phyloP scores from a whole-genome alignment of 148 eudicot genomes.

The Dianthus caryophyllus region DNA sequence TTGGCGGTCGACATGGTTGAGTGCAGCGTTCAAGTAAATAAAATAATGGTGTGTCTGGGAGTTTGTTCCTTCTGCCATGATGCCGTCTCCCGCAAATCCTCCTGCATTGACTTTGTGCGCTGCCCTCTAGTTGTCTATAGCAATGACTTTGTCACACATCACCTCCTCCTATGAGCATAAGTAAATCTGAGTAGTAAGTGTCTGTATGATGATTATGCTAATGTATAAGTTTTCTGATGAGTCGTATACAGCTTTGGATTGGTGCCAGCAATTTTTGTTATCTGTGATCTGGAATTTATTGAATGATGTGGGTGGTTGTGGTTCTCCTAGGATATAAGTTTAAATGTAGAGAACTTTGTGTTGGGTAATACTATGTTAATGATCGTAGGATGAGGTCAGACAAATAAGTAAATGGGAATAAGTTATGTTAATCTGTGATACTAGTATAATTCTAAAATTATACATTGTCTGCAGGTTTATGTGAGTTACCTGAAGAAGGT shows the following conservation, averaged over 20 bases:
- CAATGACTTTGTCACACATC: too few species aligned
- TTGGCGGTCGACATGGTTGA: too few species aligned
- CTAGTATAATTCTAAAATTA: neutral
- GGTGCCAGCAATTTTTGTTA: neutral
- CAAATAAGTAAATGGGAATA: neutral
- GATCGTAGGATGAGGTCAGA: neutral
- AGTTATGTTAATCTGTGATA: too few species aligned
- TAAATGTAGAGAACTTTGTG: neutral
- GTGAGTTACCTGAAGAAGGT: constrained; percentile 85
- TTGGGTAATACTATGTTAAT: neutral
- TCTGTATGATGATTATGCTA: neutral
- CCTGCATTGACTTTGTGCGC: too few species aligned
- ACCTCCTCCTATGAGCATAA: too few species aligned
- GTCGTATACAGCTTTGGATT: neutral
- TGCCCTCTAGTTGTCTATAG: too few species aligned
- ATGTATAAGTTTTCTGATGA: neutral
- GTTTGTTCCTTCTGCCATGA: too few species aligned
- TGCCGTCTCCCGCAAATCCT: too few species aligned
- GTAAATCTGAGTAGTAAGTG: too few species aligned
- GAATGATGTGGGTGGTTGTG: neutral
- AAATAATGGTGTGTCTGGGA: too few species aligned
- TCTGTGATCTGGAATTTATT: neutral
- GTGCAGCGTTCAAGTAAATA: too few species aligned
- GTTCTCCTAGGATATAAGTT: neutral
- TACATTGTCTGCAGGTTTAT: constrained; percentile 50